A percentile compares a stretch with the other conserved stretches of the same genome.
Conservation (phyloP, 169 alveolate species). For the Eimeria zaria region DNA sequence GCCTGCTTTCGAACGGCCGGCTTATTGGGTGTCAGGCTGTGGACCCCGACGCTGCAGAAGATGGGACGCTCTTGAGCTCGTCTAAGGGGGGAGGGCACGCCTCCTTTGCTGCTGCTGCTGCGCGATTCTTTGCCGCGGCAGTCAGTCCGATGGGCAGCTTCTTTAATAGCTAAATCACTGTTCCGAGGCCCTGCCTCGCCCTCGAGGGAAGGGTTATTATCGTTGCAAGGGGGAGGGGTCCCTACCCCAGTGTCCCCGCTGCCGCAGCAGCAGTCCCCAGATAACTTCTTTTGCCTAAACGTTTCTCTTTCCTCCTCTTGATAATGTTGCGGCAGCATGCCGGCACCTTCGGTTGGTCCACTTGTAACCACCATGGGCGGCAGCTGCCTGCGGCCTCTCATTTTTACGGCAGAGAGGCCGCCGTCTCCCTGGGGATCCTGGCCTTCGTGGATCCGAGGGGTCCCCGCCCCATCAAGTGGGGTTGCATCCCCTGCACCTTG, state of each 20-base stretch:
- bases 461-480: too few species aligned
- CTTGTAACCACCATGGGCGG: not conserved
- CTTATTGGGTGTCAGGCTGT: conserved; percentile 28
- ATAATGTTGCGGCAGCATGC: not conserved
- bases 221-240: not conserved
- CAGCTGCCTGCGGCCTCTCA: conserved; percentile 1
- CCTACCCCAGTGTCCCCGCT: not conserved
- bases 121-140: conserved; percentile 43
- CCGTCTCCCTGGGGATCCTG: not conserved
- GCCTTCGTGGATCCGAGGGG: not conserved
- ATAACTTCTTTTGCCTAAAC: not conserved
- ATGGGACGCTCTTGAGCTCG: conserved; percentile 31
- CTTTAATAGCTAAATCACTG: not conserved
- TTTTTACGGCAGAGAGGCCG: not conserved
- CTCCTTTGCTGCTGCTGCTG: conserved; percentile 39
- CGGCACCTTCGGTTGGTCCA: not conserved
- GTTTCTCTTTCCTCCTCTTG: not conserved
- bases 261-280: conserved; percentile 5
- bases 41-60: conserved; percentile 40
- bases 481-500: too few species aligned
- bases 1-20: not conserved
- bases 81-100: not conserved
- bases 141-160: not conserved
- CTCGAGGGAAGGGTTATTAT: not conserved
- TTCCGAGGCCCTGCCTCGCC: conserved; percentile 6